These are phyloP conservation scores for Komagataella phaffii DNA, from an alignment of 805 yeast genomes.

Conservation along the genomic window DNA sequence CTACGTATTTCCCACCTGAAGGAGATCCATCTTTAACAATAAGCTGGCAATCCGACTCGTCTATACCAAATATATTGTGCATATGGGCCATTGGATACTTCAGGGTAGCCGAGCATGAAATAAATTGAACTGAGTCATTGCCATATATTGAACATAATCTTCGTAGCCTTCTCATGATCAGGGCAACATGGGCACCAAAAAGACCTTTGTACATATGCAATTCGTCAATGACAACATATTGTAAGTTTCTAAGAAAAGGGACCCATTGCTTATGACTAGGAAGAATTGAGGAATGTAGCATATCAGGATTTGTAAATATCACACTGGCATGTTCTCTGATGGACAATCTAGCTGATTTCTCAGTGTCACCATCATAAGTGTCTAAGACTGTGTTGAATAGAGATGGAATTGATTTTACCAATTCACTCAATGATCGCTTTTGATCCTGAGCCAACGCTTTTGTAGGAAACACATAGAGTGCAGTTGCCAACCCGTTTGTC, in stretches of 20 bases:
- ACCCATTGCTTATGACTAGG: constrained; percentile 73
- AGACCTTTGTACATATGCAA: constrained; percentile 81
- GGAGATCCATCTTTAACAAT: constrained; percentile 83
- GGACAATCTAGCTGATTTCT: constrained; percentile 30
- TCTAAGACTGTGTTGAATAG: constrained; percentile 39
- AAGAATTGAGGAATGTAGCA: constrained; percentile 71
- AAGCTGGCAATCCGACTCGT: constrained; percentile 33
- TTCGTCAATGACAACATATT: constrained; percentile 71
- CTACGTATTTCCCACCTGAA: constrained; percentile 55
- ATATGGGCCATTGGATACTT: constrained; percentile 63
- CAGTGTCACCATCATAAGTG: constrained; percentile 93
- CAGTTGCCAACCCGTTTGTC: constrained; percentile 33
- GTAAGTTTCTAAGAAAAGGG: constrained; percentile 47
- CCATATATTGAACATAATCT: constrained; percentile 46
- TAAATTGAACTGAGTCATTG: constrained; percentile 43
- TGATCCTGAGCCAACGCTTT: constrained; percentile 98
- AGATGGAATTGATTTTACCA: constrained; percentile 36
- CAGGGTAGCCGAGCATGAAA: constrained; percentile 92
- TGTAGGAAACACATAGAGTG: constrained; percentile 89
- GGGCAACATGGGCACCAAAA: constrained; percentile 87
- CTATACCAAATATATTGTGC: constrained; percentile 59
- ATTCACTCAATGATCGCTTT: constrained; percentile 56
- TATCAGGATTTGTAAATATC: constrained; percentile 91
- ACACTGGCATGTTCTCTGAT: constrained; percentile 60
- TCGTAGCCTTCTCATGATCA: constrained; percentile 67